Evolutionary conservation across 345 rosid genomes (phyloP).

Genomic region (Gossypium longicalyx): DNA sequence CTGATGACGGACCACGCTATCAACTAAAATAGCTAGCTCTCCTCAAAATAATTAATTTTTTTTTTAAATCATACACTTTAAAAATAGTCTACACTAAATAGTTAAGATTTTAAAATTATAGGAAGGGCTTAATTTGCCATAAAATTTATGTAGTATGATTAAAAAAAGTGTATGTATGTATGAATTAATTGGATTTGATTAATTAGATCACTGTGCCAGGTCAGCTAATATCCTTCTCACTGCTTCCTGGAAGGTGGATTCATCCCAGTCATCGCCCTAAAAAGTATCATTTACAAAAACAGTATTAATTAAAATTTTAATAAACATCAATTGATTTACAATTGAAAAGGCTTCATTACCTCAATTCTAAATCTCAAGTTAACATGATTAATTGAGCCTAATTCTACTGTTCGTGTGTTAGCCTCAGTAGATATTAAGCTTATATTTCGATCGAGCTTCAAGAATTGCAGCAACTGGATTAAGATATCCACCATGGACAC

Average conservation of each 20-base stretch:
- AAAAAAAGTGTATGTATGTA: no score
- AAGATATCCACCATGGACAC: conserved; percentile 28
- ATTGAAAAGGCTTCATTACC: conserved; percentile 30
- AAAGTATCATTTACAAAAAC: not conserved
- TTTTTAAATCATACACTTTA: no score
- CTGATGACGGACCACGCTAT: no score
- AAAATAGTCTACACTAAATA: no score
- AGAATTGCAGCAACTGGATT: conserved; percentile 57
- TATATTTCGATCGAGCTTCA: conserved; percentile 45
- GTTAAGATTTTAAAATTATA: no score
- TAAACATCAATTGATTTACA: not conserved
- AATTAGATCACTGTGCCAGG: conserved; percentile 37
- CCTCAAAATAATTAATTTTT: no score
- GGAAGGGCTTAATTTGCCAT: no score
- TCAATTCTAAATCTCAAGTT: conserved; percentile 48
- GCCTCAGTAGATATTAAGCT: conserved; percentile 54
- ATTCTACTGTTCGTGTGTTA: conserved; percentile 24
- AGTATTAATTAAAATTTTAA: not conserved
- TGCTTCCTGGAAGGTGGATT: conserved; percentile 78
- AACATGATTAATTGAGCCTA: conserved; percentile 29
- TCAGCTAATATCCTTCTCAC: conserved; percentile 64
- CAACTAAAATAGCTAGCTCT: no score
- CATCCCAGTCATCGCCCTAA: conserved; percentile 78
- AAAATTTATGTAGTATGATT: no score
- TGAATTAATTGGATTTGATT: not conserved